Evolutionary conservation across 1,284 basidiomycete genomes (phyloP), one percentile per base, ranked within the genome.

Genomic region (Irpex lacteus): DNA sequence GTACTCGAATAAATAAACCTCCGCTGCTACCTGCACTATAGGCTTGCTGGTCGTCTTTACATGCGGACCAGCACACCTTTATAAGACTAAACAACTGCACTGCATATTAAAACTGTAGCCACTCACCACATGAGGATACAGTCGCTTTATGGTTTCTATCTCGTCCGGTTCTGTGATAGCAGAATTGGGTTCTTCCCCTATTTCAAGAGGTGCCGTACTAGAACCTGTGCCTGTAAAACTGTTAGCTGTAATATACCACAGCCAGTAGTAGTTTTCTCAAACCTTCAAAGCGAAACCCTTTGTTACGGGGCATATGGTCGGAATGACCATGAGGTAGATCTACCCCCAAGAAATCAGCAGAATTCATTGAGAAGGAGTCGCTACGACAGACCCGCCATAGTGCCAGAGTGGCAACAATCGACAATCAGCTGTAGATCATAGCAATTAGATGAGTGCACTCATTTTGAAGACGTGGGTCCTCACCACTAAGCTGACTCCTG

Each of bases 351-450:
- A 21, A 52, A 19, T 52, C 50, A 52, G 18, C 50, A 5, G 13
- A n/a, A 18, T 9, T n/a, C 7, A 18, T 13, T 18, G 8, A 52
- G 50, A n/a, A 52, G 11, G 50, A 52, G 40, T 15, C 40, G 11
- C 8, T 19, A 21, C 34, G 47, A 55, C 36, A 11, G 32, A 73
- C 73, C 72, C 19, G 70, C 70, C 7, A 68, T 70, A 2, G 70
- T 73, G 2, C 72, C 72, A 1, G 71, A 70, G 57, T 72, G 71
- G 56, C 72, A 73, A 58, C 69, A 70, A 61, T 73, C 72, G 55
- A 72, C 70, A 7, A 73, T 61, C 59, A 71, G 68, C 72, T 73
- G 38, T 40, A 21, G 21, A 52, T 19, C 15, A 15, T 13, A 40
- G 18, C 53, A 7, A 52, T 21, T 32, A 47, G 21, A 19, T 18